Percentiles rank a stretch among this genome's conserved stretches.
Evolutionary conservation across 2,329 filamentous ascomycete species (phyloP).

Genomic region (Ophiostoma himal-ulmi): DNA sequence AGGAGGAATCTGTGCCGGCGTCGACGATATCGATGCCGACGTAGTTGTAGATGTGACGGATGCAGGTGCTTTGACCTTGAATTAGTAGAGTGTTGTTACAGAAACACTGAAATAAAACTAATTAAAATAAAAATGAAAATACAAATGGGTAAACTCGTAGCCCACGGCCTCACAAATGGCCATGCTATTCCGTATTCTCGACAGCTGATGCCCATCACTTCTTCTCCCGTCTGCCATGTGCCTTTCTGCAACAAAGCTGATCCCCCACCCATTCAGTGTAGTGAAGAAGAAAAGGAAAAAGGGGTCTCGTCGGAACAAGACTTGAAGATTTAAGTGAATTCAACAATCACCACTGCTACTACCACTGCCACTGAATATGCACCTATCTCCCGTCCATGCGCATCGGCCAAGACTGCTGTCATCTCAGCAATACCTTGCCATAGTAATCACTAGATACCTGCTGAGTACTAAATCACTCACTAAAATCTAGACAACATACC

Average conservation of each 20-base stretch:
- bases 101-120: not conserved
- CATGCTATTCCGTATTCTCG: not conserved
- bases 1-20: not conserved
- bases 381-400: conserved; percentile 1
- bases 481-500: not conserved
- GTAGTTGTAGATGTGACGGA: not conserved
- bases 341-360: not conserved
- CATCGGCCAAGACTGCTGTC: not conserved
- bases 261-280: not conserved
- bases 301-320: too few species aligned
- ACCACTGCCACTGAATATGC: not conserved
- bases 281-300: not conserved
- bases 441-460: not conserved
- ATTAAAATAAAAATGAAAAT: not conserved
- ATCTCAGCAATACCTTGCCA: not conserved
- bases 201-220: not conserved
- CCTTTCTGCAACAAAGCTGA: conserved; percentile 18
- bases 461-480: not conserved
- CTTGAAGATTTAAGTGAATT: too few species aligned
- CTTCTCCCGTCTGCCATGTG: conserved; percentile 18
- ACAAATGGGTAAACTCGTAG: not conserved
- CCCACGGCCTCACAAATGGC: not conserved
- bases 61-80: too few species aligned
- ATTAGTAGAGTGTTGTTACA: not conserved
- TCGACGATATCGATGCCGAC: too few species aligned